Conservation (phyloP, 805 yeast genomes). For the Wickerhamiella musiphila region DNA sequence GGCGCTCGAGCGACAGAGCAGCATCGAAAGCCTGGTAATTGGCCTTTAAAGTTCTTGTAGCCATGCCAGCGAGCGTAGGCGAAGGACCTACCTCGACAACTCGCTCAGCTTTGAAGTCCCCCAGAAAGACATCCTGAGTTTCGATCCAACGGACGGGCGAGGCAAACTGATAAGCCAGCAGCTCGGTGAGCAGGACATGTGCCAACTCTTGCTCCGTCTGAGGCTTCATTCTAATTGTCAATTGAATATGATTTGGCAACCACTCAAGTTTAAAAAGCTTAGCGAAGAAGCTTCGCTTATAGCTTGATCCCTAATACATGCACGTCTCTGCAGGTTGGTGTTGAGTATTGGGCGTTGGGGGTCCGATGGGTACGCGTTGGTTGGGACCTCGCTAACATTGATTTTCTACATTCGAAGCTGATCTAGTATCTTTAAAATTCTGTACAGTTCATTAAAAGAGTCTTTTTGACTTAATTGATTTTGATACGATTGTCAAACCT, state of each 20-base stretch:
- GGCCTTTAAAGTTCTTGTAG: constrained; percentile 84
- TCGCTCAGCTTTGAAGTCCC: constrained; percentile 88
- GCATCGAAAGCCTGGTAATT: constrained; percentile 97
- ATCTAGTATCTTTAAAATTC: too few species aligned
- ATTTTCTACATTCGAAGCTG: too few species aligned
- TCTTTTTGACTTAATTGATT: too few species aligned
- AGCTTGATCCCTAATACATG: too few species aligned
- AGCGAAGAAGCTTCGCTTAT: too few species aligned
- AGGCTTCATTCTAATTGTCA: constrained; percentile 56
- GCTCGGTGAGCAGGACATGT: constrained; percentile 83
- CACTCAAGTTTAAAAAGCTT: background rate
- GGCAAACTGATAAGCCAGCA: constrained; percentile 96
- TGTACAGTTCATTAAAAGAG: too few species aligned
- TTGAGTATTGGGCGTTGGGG: too few species aligned
- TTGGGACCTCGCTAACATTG: too few species aligned
- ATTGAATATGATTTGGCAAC: background rate
- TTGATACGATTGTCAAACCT: too few species aligned
- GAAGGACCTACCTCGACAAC: constrained; percentile 98
- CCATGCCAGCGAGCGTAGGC: constrained; percentile 98
- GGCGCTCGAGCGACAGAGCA: constrained; percentile 81
- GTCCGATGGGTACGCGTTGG: too few species aligned
- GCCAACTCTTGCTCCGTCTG: constrained; percentile 97
- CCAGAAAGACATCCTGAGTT: constrained; percentile 93
- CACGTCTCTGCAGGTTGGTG: too few species aligned
- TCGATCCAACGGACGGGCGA: constrained; percentile 99